These are phyloP conservation scores for Streptanthus diversifolius DNA, from an alignment of 345 rosid species.

Conservation along the genomic window DNA sequence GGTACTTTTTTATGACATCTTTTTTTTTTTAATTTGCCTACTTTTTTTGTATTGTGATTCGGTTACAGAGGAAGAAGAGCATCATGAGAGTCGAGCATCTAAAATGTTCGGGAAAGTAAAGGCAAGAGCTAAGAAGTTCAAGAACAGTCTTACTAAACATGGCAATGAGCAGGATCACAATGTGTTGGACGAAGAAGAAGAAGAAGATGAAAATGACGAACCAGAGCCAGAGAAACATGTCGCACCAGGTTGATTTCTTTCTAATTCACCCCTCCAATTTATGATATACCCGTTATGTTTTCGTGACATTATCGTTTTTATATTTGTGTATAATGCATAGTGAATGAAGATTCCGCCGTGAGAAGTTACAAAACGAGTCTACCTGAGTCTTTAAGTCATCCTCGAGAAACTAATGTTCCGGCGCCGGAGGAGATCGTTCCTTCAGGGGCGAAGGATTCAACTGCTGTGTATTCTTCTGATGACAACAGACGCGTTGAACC, in stretches of 20 bases:
- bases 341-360: neutral
- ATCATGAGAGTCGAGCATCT: slow-evolving; percentile 48
- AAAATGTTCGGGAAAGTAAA: slow-evolving; percentile 61
- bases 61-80: slow-evolving; percentile 43
- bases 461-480: slow-evolving; percentile 19
- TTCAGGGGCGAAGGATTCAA: slow-evolving; percentile 11
- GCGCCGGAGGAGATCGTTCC: slow-evolving; percentile 25
- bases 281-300: neutral
- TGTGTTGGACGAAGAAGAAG: slow-evolving; percentile 37
- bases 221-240: neutral
- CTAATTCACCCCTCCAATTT: neutral
- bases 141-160: slow-evolving; percentile 53
- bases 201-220: slow-evolving; percentile 39
- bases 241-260: neutral
- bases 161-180: slow-evolving; percentile 36
- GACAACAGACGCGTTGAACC: slow-evolving; percentile 5
- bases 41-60: neutral
- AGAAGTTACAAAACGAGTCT: neutral
- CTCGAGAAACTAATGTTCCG: slow-evolving; percentile 25
- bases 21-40: neutral
- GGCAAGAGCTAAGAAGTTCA: slow-evolving; percentile 68
- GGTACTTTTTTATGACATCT: neutral
- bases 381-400: slow-evolving; percentile 24
- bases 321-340: neutral
- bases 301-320: neutral